These are phyloP conservation scores for Lycium barbarum DNA, from an alignment of 257 asterid genomes.

Conservation along the genomic window DNA sequence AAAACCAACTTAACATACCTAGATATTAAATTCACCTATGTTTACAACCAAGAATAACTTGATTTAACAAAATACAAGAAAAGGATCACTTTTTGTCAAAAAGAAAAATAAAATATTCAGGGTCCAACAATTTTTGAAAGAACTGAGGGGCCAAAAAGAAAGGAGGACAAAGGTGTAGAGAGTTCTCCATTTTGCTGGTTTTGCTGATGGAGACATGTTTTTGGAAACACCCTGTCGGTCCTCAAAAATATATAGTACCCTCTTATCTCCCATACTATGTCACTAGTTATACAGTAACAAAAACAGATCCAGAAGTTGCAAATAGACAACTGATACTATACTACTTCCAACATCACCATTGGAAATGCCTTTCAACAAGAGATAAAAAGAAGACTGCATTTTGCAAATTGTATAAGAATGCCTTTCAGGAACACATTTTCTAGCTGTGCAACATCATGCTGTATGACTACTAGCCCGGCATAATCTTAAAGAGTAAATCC, in stretches of 20 bases:
- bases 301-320: not conserved
- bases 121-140: not conserved
- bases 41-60: not conserved
- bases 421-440: not conserved
- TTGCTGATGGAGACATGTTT: not conserved
- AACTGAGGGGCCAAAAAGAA: not conserved
- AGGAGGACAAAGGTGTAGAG: not conserved
- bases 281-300: not conserved
- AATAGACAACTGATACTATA: not conserved
- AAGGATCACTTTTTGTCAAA: not conserved
- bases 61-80: not conserved
- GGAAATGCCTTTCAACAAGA: not conserved
- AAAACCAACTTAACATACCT: not conserved
- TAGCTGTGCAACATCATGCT: not conserved
- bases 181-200: not conserved
- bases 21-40: not conserved
- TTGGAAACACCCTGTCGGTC: no score
- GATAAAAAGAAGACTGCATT: not conserved
- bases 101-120: not conserved
- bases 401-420: not conserved
- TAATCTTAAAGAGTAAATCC: no score
- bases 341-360: not conserved
- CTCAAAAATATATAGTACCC: not conserved
- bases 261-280: not conserved
- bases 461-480: not conserved